Evolutionary conservation across 1,139 yeast species (phyloP).

Genomic region (Saccharomycopsis hybrid): DNA sequence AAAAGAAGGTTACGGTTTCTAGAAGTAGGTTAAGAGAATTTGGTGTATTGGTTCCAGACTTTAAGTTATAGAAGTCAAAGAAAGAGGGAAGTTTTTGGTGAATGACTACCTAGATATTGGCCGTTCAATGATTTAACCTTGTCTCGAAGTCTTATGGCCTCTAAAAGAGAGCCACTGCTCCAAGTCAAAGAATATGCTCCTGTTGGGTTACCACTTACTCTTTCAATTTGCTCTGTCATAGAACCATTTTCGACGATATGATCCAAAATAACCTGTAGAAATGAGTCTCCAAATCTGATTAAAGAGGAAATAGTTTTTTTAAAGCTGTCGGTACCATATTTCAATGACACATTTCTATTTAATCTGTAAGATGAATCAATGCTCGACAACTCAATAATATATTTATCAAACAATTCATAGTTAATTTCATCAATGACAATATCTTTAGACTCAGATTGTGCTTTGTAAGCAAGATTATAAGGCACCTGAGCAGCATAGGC

Average conservation of each 20-base stretch:
- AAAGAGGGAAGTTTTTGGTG: too few relatives aligned
- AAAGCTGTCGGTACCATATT: slow-evolving; percentile 1
- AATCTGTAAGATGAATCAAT: slow-evolving; percentile 6
- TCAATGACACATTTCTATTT: background rate
- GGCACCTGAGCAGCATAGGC: slow-evolving; percentile 56
- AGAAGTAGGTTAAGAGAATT: too few relatives aligned
- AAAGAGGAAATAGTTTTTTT: slow-evolving; percentile 29
- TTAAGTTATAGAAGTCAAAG: too few relatives aligned
- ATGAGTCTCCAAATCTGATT: slow-evolving; percentile 64
- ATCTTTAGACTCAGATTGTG: slow-evolving; percentile 31
- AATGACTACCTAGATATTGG: background rate
- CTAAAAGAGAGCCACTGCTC: slow-evolving; percentile 81
- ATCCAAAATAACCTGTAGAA: slow-evolving; percentile 58
- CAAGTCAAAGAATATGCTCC: slow-evolving; percentile 87
- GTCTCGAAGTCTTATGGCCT: slow-evolving; percentile 56
- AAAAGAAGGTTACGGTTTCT: too few relatives aligned
- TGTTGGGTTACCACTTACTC: slow-evolving; percentile 71
- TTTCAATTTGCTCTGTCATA: slow-evolving; percentile 84
- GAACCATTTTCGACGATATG: slow-evolving; percentile 68
- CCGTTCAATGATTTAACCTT: background rate
- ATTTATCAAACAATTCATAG: slow-evolving; percentile 25
- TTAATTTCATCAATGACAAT: slow-evolving; percentile 26
- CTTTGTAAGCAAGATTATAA: slow-evolving; percentile 33
- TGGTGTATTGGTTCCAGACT: too few relatives aligned
- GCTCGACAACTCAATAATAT: slow-evolving; percentile 25